phyloP scores from a whole-genome alignment of 23 red algal species.

The Gracilariopsis chorda region DNA sequence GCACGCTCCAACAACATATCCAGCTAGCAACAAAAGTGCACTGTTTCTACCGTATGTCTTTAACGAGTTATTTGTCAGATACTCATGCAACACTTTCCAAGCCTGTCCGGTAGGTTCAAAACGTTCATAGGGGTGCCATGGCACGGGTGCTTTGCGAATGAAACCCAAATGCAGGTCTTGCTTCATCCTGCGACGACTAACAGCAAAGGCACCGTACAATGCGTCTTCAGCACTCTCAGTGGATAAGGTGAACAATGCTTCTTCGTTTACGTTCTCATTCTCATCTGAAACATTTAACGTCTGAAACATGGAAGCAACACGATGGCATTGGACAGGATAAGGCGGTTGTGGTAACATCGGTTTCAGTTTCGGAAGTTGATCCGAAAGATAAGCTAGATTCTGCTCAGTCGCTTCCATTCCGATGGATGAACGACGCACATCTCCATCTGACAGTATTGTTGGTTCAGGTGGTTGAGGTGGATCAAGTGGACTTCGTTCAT shows the following conservation, averaged over 20 bases:
- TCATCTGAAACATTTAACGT: conserved; percentile 25
- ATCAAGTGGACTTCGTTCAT: conserved; percentile 51
- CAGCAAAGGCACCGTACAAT: conserved; percentile 28
- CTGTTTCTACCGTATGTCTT: conserved; percentile 51
- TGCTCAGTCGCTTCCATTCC: conserved; percentile 2
- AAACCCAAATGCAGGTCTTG: not conserved
- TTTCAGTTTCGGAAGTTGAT: conserved; percentile 40
- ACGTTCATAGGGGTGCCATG: conserved; percentile 25
- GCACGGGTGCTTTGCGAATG: not conserved
- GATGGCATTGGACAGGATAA: conserved; percentile 12
- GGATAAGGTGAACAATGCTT: conserved; percentile 8
- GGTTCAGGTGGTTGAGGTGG: conserved; percentile 54
- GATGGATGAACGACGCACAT: not conserved
- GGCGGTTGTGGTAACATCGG: conserved; percentile 21
- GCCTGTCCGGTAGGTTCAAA: conserved; percentile 1
- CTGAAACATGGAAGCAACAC: not conserved
- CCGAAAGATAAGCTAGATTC: conserved; percentile 22
- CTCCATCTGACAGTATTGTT: conserved; percentile 59
- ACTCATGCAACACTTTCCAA: conserved; percentile 64
- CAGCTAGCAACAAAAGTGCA: conserved; percentile 38
- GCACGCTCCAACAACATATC: conserved; percentile 52
- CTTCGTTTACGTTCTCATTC: conserved; percentile 18
- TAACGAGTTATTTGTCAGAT: conserved; percentile 47
- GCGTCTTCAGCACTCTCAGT: conserved; percentile 46
- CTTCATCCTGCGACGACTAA: conserved; percentile 30